Evolutionary conservation across 2,329 filamentous ascomycete species (phyloP), one percentile per base, ranked within the genome.

Genomic region (Cryphonectria radicalis): DNA sequence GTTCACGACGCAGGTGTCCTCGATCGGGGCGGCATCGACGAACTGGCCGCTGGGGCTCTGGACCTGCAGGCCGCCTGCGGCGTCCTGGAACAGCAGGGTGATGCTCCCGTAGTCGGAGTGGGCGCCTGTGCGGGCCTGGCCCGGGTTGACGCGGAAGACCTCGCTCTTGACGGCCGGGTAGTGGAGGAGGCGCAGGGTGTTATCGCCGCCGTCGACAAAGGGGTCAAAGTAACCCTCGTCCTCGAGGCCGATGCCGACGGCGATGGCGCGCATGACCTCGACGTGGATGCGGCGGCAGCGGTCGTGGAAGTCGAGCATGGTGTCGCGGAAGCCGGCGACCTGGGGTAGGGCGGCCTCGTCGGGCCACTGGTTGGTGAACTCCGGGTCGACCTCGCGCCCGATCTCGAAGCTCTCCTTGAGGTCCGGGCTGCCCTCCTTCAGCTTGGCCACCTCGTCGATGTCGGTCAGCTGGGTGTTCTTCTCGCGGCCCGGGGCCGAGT

Each of bases 1-100:
- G 77, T 98, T 98, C 74, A 97, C 88, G 14, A 98, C 93, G 57
- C 96, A 91, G 0, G 93, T 94, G 69, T 90, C 91, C 50, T 90
- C 85, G 72, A 97, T 95, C 0, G 95, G 94, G 8, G 89, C 93
- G 0, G 93, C 95, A 77, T 97, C 89, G 55, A 97, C 90, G 77
- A 95, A 97, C 0, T 86, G 89, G 1, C 93, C 93, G 57, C 88
- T 91, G 0, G 94, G 93, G 65, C 90, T 92, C 76, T 89, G 87
- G 28, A 88, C 86, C 78, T 90, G 87, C 67, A 90, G 76, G 0
- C 88, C 88, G 11, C 87, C 88, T 7, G 83, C 79, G 60, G 79
- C 77, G 75, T 91, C 89, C 78, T 91, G 89, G 81, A 91, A 91
- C 22, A 91, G 81, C 60, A 91, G 80, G 0, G 89, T 91, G 77